Evolutionary conservation across 2,329 filamentous ascomycete genomes (phyloP).

Genomic region (Microdochium trichocladiopsis): DNA sequence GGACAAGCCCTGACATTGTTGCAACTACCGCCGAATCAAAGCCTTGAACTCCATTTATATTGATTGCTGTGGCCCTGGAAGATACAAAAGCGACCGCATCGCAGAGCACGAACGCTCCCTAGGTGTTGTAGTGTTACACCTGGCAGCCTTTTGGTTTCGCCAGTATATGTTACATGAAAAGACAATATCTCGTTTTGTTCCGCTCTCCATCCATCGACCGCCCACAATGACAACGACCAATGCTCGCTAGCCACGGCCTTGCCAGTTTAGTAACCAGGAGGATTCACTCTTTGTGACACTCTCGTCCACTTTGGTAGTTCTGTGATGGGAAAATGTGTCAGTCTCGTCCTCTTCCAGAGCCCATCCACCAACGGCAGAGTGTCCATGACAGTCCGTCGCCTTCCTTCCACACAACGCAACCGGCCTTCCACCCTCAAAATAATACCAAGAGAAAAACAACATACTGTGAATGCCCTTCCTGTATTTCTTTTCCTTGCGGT

Average conservation of each 20-base stretch:
- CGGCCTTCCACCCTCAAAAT: background rate
- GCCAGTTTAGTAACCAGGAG: slow-evolving; percentile 68
- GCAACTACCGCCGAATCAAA: too few relatives aligned
- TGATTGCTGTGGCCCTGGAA: background rate
- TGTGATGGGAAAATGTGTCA: slow-evolving; percentile 22
- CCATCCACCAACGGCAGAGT: too few relatives aligned
- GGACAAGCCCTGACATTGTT: too few relatives aligned
- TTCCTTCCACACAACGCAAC: background rate
- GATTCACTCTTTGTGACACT: slow-evolving; percentile 88
- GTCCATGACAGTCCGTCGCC: background rate
- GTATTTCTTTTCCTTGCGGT: slow-evolving; percentile 91
- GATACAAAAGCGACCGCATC: background rate
- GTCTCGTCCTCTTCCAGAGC: too few relatives aligned
- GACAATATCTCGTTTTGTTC: background rate
- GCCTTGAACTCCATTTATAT: background rate
- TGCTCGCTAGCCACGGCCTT: too few relatives aligned
- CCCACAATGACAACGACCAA: too few relatives aligned
- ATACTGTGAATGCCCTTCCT: slow-evolving; percentile 95
- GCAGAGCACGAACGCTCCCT: background rate
- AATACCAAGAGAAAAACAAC: slow-evolving; percentile 27
- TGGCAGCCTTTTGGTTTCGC: background rate
- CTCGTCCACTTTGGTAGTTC: slow-evolving; percentile 90
- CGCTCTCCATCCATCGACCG: background rate
- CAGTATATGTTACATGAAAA: background rate
- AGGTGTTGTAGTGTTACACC: background rate